Evolutionary conservation across 2,329 filamentous ascomycete genomes (phyloP).

Genomic region (Aspergillus intermedius): DNA sequence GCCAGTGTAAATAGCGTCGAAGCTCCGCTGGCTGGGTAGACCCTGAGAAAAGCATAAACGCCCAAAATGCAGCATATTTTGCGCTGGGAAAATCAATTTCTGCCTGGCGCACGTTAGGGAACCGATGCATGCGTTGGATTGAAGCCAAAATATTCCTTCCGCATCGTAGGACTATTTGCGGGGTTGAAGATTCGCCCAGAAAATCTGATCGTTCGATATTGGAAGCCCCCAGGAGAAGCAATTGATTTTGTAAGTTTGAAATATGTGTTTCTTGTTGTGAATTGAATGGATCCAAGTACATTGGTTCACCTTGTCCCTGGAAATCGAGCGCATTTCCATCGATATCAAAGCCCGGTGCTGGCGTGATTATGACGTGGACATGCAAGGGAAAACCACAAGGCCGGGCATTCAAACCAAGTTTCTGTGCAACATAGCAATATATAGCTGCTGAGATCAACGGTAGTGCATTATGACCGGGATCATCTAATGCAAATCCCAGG

Average conservation of each 20-base stretch:
- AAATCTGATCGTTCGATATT: constrained; percentile 42
- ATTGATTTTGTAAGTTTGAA: constrained; percentile 51
- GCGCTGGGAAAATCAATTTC: constrained; percentile 54
- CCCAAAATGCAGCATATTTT: constrained; percentile 70
- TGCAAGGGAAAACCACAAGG: constrained; percentile 80
- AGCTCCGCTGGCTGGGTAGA: constrained; percentile 44
- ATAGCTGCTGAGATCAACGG: constrained; percentile 83
- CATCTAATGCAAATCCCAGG: constrained; percentile 71
- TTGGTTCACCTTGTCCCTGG: constrained; percentile 41
- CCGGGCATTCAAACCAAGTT: constrained; percentile 67
- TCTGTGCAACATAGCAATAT: constrained; percentile 70
- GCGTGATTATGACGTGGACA: constrained; percentile 70
- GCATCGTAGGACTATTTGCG: constrained; percentile 66
- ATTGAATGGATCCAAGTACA: constrained; percentile 81
- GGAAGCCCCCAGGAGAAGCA: constrained; percentile 49
- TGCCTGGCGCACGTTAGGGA: constrained; percentile 20
- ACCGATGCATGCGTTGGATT: constrained; percentile 47
- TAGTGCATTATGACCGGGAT: constrained; percentile 67
- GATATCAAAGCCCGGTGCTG: constrained; percentile 54
- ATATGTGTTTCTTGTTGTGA: constrained; percentile 60
- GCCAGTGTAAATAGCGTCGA: constrained; percentile 57
- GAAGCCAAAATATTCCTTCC: constrained; percentile 76
- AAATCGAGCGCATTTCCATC: constrained; percentile 41
- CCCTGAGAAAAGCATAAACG: constrained; percentile 50
- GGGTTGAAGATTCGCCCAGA: constrained; percentile 57